Base-by-base conservation (phyloP, 441 rosid genomes). In the Erodium texanum region DNA sequence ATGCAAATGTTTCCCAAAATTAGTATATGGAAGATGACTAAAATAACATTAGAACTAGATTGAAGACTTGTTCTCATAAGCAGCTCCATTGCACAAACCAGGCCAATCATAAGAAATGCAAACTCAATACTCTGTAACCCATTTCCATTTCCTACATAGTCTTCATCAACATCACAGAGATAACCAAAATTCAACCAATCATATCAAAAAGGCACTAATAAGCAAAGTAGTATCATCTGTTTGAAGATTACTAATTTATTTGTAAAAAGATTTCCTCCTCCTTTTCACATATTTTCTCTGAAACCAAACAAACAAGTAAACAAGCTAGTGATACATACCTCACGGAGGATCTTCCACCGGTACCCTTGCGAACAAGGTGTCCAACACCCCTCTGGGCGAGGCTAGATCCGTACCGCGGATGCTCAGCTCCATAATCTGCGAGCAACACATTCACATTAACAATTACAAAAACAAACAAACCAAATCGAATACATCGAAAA, bases 271-370 rank as follows among this genome's bases (percentile, higher is more conserved):
- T 16, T 24, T 24, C 45, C 62, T 45, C 32, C 20, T 15, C 43
- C 10, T 23, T 24, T 14, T 58, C 64, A 19, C 10, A 48, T 62
- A 70, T 4, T 32, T 0, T 15, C 45, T 22, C 36, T n/a, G 34
- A 24, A 32, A 14, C 68, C 24, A 32, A 50, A 18, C 73, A 24
- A 45, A 29, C 24, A 14, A n/a, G 52, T 41, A 56, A 34, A 29
- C 58, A 16, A 19, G 64, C n/a, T 63, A 20, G 58, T 67, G 65
- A 68, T 12, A 59, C 50, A 61, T 50, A 94, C 98, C 99, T 95
- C 61, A 95, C 97, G 32, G 99, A 95, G 66, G 98, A 95, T 85
- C 98, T 82, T 48, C 99, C 99, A 70, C 98, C 99, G 65, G 99
- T 95, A 22, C 99, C 99, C 88, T 92, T 95, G 69, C 97, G 98